Percentiles rank a stretch among this genome's conserved stretches.
phyloP scores from a whole-genome alignment of 1,139 yeast genomes.

The Suhomyces choctaworum region DNA sequence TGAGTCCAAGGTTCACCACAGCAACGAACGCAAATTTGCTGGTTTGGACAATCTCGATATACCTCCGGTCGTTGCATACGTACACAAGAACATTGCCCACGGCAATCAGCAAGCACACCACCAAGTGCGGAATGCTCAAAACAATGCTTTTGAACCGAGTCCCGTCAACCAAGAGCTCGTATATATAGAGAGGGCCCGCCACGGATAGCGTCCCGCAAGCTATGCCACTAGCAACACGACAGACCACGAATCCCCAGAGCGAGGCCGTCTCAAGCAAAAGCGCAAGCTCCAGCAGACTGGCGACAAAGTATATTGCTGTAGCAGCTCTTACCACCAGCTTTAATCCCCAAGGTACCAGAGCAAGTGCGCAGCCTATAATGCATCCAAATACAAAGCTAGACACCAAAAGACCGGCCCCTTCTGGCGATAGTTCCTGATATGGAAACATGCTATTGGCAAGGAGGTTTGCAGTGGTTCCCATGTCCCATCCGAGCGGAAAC shows the following conservation, averaged over 20 bases:
- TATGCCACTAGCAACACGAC: conserved; percentile 27
- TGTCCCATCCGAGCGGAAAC: conserved; percentile 37
- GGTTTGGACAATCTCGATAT: conserved; percentile 9
- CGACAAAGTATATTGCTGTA: conserved; percentile 17
- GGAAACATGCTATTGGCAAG: conserved; percentile 16
- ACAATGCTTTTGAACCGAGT: too few relatives aligned
- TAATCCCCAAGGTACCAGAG: conserved; percentile 12
- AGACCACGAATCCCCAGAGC: conserved; percentile 20
- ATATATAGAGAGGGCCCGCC: conserved; percentile 29
- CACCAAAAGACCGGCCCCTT: conserved; percentile 24
- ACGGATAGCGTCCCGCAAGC: conserved; percentile 30
- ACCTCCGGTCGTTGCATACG: neutral
- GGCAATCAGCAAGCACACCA: conserved; percentile 26
- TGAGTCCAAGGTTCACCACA: conserved; percentile 8
- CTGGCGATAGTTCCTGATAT: conserved; percentile 5
- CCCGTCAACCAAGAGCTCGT: conserved; percentile 22
- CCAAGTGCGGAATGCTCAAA: conserved; percentile 25
- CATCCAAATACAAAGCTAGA: conserved; percentile 34
- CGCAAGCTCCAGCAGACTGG: conserved; percentile 19
- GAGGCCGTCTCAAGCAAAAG: conserved; percentile 1
- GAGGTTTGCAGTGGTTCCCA: conserved; percentile 32
- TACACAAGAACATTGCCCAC: conserved; percentile 21
- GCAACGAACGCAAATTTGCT: conserved; percentile 14
- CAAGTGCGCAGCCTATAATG: conserved; percentile 26
- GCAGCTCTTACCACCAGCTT: conserved; percentile 13